phyloP scores from a whole-genome alignment of 441 rosid species.

The Euphorbia celastroides region DNA sequence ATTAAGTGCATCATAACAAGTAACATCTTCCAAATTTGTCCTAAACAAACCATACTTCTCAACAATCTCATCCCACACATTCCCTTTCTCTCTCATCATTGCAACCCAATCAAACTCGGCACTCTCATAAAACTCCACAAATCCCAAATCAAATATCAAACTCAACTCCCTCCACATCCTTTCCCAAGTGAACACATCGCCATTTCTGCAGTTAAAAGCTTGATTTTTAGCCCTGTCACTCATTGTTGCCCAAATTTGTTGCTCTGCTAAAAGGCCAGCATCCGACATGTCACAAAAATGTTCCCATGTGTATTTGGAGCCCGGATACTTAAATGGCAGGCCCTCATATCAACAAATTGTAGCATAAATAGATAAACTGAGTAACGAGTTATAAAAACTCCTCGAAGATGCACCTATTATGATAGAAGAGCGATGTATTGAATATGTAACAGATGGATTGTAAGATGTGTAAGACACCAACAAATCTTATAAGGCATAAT shows the following conservation, averaged over 20 bases:
- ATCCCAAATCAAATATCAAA: constrained; percentile 20
- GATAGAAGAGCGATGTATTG: constrained; percentile 29
- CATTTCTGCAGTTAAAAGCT: constrained; percentile 31
- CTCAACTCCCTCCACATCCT: constrained; percentile 27
- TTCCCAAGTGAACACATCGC: constrained; percentile 31
- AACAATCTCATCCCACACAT: constrained; percentile 32
- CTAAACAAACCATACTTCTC: constrained; percentile 24
- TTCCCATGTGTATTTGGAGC: constrained; percentile 29
- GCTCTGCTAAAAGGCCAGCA: constrained; percentile 26
- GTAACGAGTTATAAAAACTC: constrained; percentile 24
- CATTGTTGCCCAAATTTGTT: constrained; percentile 32
- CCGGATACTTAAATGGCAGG: constrained; percentile 24
- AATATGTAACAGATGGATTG: constrained; percentile 11
- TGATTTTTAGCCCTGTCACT: constrained; percentile 17
- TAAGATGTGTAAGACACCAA: constrained; percentile 16
- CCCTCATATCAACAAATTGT: constrained; percentile 26
- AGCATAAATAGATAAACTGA: constrained; percentile 25
- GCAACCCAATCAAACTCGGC: constrained; percentile 23
- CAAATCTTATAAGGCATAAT: constrained; percentile 31
- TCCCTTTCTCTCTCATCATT: constrained; percentile 21
- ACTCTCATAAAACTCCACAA: constrained; percentile 20
- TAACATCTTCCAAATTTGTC: constrained; percentile 30
- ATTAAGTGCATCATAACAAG: constrained; percentile 23
- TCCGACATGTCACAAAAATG: constrained; percentile 35
- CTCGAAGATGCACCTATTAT: constrained; percentile 31